Conservation (phyloP, 2,329 filamentous ascomycete genomes). For the Seiridium cupressi region DNA sequence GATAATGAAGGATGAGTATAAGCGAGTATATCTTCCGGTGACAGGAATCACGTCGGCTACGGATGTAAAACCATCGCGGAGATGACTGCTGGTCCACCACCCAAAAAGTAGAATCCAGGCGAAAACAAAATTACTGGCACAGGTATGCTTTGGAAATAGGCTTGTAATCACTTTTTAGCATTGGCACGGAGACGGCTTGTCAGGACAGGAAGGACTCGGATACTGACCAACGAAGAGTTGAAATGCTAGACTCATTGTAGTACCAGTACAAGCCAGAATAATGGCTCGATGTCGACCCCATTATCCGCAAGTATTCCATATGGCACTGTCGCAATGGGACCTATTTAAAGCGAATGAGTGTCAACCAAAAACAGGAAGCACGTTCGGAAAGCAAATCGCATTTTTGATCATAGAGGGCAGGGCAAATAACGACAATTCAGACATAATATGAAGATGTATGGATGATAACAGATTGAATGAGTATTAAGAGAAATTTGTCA, state of each 20-base stretch:
- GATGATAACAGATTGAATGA: neutral
- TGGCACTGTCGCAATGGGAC: neutral
- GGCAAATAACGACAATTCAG: neutral
- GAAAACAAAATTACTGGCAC: neutral
- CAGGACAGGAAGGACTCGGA: no score
- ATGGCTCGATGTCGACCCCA: conserved; percentile 2
- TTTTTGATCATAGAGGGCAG: neutral
- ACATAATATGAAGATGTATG: neutral
- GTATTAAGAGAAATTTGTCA: no score
- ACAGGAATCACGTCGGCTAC: conserved; percentile 2
- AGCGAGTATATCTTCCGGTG: neutral
- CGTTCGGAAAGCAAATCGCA: no score
- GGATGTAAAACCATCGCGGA: conserved; percentile 2
- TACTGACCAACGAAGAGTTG: conserved; percentile 3
- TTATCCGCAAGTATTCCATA: conserved; percentile 1
- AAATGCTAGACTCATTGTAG: conserved; percentile 1
- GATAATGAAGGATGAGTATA: neutral
- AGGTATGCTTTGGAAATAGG: neutral
- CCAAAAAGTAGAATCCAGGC: neutral
- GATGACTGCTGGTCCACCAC: neutral
- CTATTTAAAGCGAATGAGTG: neutral
- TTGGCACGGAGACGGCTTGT: neutral
- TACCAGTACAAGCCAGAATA: neutral
- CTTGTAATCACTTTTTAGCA: neutral
- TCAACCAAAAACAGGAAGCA: neutral